phyloP scores from a whole-genome alignment of 768 basidiomycete genomes.

The Sarcodon sp. region DNA sequence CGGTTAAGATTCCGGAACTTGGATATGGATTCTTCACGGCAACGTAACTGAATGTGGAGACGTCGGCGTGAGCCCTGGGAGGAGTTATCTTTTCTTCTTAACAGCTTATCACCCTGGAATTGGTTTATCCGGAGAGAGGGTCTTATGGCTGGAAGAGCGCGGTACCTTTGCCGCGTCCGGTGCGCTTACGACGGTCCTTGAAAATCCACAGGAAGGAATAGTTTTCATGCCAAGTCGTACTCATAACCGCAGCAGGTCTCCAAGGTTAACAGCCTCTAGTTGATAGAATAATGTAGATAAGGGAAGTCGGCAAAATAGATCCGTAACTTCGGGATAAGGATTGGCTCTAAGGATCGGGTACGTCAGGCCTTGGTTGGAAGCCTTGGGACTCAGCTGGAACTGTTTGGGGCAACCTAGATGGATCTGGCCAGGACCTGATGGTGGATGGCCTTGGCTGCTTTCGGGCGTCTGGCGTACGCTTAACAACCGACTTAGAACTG shows the following conservation, averaged over 20 bases:
- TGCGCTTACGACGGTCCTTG: conserved; percentile 66
- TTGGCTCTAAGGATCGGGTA: conserved; percentile 72
- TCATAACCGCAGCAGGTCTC: conserved; percentile 73
- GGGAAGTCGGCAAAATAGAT: no score
- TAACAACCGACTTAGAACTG: conserved; percentile 66
- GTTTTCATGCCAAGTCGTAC: conserved; percentile 61
- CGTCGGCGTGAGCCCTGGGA: conserved; percentile 58
- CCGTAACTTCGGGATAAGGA: no score
- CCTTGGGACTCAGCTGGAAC: conserved; percentile 57
- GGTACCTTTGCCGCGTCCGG: conserved; percentile 59
- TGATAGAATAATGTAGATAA: no score
- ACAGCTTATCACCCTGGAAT: conserved; percentile 63
- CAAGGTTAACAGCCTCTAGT: conserved; percentile 76
- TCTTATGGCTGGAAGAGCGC: conserved; percentile 62
- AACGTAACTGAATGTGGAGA: conserved; percentile 53
- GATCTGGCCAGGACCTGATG: conserved; percentile 25
- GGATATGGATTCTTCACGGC: conserved; percentile 58
- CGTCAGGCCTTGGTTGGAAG: conserved; percentile 67
- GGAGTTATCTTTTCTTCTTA: conserved; percentile 74
- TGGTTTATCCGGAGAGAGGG: no score
- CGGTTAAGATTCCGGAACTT: conserved; percentile 70
- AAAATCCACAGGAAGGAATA: conserved; percentile 69
- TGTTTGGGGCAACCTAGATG: conserved; percentile 46
- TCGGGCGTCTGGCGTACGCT: conserved; percentile 46
- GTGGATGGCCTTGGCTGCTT: conserved; percentile 39